Evolutionary conservation across 768 basidiomycete species (phyloP).

Genomic region (Leccinum longicurvipes): DNA sequence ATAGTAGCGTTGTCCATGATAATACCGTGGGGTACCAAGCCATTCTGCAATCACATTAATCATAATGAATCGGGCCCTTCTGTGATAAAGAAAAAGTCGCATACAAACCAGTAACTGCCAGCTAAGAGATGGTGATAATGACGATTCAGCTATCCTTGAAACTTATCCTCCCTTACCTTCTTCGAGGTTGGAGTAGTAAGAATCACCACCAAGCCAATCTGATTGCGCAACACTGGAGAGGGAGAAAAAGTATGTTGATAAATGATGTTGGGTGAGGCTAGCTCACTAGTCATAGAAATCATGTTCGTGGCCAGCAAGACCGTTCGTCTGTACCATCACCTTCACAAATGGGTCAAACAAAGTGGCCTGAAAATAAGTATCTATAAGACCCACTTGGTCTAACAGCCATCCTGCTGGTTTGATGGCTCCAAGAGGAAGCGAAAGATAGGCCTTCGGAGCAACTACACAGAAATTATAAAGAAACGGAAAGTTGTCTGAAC

Average conservation of each 20-base stretch:
- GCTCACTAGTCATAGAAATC: constrained; percentile 5
- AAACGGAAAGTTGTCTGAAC: neutral
- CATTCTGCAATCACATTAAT: neutral
- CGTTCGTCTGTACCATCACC: constrained; percentile 2
- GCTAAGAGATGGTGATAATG: neutral
- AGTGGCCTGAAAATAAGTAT: neutral
- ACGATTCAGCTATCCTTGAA: neutral
- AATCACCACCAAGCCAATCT: neutral
- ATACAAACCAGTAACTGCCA: constrained; percentile 2
- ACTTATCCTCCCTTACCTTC: neutral
- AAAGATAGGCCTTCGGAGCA: neutral
- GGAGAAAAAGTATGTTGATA: neutral
- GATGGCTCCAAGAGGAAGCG: neutral
- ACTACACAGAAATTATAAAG: neutral
- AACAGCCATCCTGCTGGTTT: constrained; percentile 2
- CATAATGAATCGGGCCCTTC: neutral
- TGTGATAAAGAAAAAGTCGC: neutral
- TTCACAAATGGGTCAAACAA: neutral
- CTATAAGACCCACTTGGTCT: neutral
- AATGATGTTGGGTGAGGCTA: neutral
- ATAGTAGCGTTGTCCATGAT: neutral
- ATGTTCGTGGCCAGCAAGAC: neutral
- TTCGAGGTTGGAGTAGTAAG: neutral
- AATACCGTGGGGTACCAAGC: neutral
- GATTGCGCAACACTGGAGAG: neutral